Conservation (phyloP, 768 basidiomycete species). For the Pluteus cervinus region DNA sequence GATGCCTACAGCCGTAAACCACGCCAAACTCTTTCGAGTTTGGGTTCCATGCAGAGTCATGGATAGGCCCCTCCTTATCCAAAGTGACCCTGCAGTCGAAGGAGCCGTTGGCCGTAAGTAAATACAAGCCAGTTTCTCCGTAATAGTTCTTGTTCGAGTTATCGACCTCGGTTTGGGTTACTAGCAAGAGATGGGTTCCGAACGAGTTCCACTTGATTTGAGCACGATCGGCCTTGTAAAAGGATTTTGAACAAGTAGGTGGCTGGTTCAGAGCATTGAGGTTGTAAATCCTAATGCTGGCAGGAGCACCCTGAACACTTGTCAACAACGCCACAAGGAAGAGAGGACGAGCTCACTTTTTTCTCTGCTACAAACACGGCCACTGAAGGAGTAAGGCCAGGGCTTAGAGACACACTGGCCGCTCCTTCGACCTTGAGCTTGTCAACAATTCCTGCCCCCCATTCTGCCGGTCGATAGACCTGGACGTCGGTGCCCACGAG, state of each 20-base stretch:
- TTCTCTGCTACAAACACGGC: constrained; percentile 93
- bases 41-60: constrained; percentile 95
- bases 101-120: constrained; percentile 87
- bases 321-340: constrained; percentile 3
- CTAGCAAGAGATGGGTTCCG: constrained; percentile 85
- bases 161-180: constrained; percentile 96
- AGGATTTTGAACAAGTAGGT: constrained; percentile 84
- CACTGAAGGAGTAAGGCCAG: constrained; percentile 81
- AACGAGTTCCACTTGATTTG: constrained; percentile 95
- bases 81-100: constrained; percentile 86
- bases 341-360: constrained; percentile 47
- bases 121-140: constrained; percentile 93
- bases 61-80: constrained; percentile 97
- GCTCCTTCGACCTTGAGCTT: constrained; percentile 82
- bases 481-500: constrained; percentile 80
- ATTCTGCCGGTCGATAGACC: constrained; percentile 75
- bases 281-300: constrained; percentile 79
- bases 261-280: constrained; percentile 51
- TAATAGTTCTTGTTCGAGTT: constrained; percentile 98
- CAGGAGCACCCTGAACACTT: constrained; percentile 68
- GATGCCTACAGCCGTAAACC: constrained; percentile 84
- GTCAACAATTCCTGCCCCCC: constrained; percentile 73
- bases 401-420: constrained; percentile 70
- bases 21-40: constrained; percentile 96
- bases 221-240: constrained; percentile 92